phyloP scores from a whole-genome alignment of 208 protist genomes.

The Ichthyophonus hoferi region DNA sequence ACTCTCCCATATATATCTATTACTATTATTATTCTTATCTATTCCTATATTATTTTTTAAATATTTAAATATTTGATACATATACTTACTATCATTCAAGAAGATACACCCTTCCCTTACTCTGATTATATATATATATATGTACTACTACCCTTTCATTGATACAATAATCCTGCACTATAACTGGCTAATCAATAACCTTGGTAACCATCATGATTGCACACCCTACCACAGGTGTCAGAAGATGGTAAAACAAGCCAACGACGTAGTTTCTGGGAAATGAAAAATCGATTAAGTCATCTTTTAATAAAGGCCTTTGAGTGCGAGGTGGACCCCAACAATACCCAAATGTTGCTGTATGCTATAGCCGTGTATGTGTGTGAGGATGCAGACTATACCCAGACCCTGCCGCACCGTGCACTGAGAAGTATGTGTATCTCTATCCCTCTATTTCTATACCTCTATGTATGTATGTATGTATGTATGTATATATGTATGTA shows the following conservation, averaged over 20 bases:
- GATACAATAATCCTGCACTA: no score
- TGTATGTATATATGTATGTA: background rate
- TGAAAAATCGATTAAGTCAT: background rate
- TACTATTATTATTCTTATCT: background rate
- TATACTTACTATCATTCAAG: no score
- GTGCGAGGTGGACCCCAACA: conserved; percentile 18
- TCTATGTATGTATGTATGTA: background rate
- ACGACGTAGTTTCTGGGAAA: background rate
- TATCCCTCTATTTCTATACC: background rate
- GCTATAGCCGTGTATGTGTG: conserved; percentile 20
- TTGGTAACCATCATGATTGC: no score
- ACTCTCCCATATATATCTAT: background rate
- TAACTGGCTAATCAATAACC: no score
- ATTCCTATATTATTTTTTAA: background rate
- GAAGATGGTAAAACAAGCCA: background rate
- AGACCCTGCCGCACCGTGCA: background rate
- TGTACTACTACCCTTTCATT: no score
- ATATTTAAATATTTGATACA: background rate
- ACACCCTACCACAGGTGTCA: no score
- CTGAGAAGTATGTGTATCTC: conserved; percentile 13
- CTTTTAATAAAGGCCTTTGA: conserved; percentile 25
- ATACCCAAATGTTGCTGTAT: conserved; percentile 37
- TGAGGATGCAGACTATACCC: conserved; percentile 25
- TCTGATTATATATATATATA: no score
- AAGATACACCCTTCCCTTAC: no score